These are phyloP conservation scores for Nakaseomyces sp. DNA, from an alignment of 1,139 yeast genomes.

Conservation along the genomic window DNA sequence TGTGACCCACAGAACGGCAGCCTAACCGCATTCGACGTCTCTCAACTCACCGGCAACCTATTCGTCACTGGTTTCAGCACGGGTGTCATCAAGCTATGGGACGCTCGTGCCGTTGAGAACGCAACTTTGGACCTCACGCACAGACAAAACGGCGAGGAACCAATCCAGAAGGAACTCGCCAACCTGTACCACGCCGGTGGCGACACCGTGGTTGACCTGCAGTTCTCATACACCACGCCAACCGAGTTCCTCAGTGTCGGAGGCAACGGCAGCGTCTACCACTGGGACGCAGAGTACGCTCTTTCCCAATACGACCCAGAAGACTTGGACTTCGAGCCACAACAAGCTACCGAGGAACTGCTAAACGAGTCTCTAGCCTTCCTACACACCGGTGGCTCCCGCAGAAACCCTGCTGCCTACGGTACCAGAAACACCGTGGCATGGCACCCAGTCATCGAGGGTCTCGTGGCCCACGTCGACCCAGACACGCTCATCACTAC, in stretches of 20 bases:
- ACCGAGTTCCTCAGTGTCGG: conserved; percentile 29
- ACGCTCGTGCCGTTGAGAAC: conserved; percentile 26
- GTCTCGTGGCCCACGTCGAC: conserved; percentile 24
- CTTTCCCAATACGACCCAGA: conserved; percentile 23
- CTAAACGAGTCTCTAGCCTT: conserved; percentile 27
- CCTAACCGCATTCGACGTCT: conserved; percentile 23
- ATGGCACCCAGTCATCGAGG: conserved; percentile 23
- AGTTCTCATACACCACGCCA: conserved; percentile 25
- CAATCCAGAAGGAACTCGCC: conserved; percentile 24
- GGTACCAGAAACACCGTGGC: conserved; percentile 22
- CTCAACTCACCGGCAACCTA: conserved; percentile 23
- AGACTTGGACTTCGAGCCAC: conserved; percentile 16
- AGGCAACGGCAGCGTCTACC: conserved; percentile 29
- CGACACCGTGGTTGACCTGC: conserved; percentile 28
- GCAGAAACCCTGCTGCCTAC: conserved; percentile 22
- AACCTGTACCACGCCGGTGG: conserved; percentile 26
- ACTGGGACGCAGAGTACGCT: conserved; percentile 28
- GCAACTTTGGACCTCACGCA: conserved; percentile 20
- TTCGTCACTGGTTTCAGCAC: conserved; percentile 29
- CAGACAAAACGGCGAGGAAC: conserved; percentile 26
- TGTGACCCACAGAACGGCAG: conserved; percentile 26
- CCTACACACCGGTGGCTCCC: conserved; percentile 27
- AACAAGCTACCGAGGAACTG: conserved; percentile 15
- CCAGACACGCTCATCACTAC: conserved; percentile 23
- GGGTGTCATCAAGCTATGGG: conserved; percentile 31